A percentile compares a stretch with the other conserved stretches of the same genome.
Conservation (phyloP, 257 asterid species). For the Rehmannia glutinosa region DNA sequence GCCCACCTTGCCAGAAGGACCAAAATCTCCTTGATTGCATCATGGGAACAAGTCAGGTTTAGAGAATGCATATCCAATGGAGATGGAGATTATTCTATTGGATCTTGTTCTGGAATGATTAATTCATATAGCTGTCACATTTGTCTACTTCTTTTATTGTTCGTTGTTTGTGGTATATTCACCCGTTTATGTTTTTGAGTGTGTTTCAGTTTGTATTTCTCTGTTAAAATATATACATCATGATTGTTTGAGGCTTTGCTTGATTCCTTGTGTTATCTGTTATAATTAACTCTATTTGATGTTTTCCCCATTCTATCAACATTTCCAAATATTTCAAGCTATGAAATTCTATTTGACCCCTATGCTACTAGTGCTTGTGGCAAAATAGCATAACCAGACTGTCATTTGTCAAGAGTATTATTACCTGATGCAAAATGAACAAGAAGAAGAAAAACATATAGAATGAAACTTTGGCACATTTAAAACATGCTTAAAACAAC, state of each 20-base stretch:
- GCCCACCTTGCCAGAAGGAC: slow-evolving; percentile 10
- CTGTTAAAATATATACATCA: neutral
- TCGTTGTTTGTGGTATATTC: slow-evolving; percentile 4
- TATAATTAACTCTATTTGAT: neutral
- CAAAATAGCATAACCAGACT: neutral
- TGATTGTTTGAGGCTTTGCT: slow-evolving; percentile 1
- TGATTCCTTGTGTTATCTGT: slow-evolving; percentile 1
- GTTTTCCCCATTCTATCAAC: neutral
- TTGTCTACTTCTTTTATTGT: slow-evolving; percentile 5
- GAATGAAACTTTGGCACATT: neutral
- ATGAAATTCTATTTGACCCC: neutral
- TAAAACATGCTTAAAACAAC: neutral
- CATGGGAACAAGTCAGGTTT: neutral
- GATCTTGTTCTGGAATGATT: slow-evolving; percentile 7
- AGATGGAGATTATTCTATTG: neutral
- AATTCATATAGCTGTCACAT: neutral
- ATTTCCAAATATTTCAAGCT: neutral
- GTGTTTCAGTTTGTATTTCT: neutral
- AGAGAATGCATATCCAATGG: neutral
- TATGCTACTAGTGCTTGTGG: neutral
- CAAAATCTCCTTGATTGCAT: slow-evolving; percentile 16
- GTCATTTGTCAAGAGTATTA: neutral
- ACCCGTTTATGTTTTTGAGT: neutral
- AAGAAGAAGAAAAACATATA: neutral
- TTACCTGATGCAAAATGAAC: neutral